Base-by-base conservation (phyloP, 1,284 basidiomycete genomes). In the Irpex sp. region DNA sequence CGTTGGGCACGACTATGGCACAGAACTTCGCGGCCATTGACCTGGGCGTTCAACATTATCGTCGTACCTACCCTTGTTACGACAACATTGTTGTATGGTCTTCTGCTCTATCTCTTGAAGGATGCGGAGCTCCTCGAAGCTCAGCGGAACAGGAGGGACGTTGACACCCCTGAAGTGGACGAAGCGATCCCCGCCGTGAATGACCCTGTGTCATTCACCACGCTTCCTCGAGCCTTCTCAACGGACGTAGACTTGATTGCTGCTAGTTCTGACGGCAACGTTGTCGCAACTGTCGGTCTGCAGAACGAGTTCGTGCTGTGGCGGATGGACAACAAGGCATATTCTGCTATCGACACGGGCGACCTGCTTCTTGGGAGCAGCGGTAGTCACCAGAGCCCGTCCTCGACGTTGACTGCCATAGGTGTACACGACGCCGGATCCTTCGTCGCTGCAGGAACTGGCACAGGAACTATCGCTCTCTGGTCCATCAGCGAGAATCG, bases 31-130 rank as follows among this genome's bases (percentile, higher is more conserved):
- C 80, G 82, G 37, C 76, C 83, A n/a, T 68, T 93, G 5, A 77
- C 89, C 56, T 92, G 92, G 86, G 76, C 93, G 43, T 69, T 91
- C 71, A 93, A 93, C 75, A 90, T 95, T 65, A 87, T 97, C 71
- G 78, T 95, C 1, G 74, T 94, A 0, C 97, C 97, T 0, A 97
- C 97, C 70, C 84, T 87, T 1, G 81, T 82, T 1, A 97, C 95
- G 0, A 91, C 92, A 2, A 78, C 83, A 37, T 75, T 85, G 1
- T 81, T 98, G 2, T 98, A 93, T 74, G 81, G 84, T 6, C 76
- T 98, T 19, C 78, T 97, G 11, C 81, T 94, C n/a, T 96, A 96
- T 72, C 82, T 99, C 1, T 80, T 98, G 63, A 97, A 97, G 77
- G 91, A 97, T 67, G 87, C 94, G 0, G 95, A 98, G 65, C 83